Conservation (phyloP, 2,329 filamentous ascomycete genomes). For the Lachnellula hyalina region DNA sequence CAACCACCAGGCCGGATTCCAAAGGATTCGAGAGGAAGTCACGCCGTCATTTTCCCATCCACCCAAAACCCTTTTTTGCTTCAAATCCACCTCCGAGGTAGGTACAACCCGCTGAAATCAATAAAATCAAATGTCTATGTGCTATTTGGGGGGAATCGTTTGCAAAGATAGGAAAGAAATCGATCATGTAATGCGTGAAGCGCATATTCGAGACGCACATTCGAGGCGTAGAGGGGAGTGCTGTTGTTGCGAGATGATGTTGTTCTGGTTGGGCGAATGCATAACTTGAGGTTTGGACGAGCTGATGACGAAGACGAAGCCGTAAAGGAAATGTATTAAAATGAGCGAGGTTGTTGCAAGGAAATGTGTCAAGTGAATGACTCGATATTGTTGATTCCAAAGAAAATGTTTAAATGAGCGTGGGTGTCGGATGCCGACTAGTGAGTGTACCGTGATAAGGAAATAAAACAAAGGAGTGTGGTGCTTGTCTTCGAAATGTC, state of each 20-base stretch:
- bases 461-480: slow-evolving; percentile 29
- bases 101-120: neutral
- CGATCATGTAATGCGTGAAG: slow-evolving; percentile 2
- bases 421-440: slow-evolving; percentile 23
- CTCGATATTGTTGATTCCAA: slow-evolving; percentile 11
- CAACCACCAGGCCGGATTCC: neutral
- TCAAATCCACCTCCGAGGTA: neutral
- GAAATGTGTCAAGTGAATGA: slow-evolving; percentile 31
- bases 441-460: slow-evolving; percentile 11
- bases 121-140: slow-evolving; percentile 19
- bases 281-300: neutral
- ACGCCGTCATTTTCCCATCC: slow-evolving; percentile 11
- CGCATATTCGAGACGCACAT: neutral
- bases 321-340: slow-evolving; percentile 15
- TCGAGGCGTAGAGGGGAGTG: neutral
- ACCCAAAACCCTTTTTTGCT: neutral
- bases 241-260: neutral
- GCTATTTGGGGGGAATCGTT: slow-evolving; percentile 19
- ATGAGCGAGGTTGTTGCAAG: slow-evolving; percentile 20
- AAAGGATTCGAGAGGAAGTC: slow-evolving; percentile 3
- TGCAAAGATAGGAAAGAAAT: slow-evolving; percentile 12
- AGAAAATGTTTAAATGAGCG: slow-evolving; percentile 30
- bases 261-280: neutral
- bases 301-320: slow-evolving; percentile 17
- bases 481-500: slow-evolving; percentile 27